These are phyloP conservation scores for Periglandula ipomoeae DNA, from an alignment of 2,329 filamentous ascomycete genomes.

Conservation along the genomic window DNA sequence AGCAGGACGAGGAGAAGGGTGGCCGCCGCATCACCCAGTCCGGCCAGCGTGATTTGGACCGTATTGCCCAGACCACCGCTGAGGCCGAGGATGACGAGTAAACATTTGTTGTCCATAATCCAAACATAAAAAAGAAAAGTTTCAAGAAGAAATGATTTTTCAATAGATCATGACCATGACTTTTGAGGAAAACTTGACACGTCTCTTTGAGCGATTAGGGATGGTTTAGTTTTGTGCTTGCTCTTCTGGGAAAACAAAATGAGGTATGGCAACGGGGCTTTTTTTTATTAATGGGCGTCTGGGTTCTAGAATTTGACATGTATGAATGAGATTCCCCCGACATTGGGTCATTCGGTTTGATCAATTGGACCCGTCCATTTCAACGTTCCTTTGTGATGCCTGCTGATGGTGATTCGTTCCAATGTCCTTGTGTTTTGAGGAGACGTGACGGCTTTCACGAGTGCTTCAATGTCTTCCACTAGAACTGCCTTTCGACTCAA, in stretches of 20 bases:
- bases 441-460: too few species aligned
- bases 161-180: neutral
- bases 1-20: slow-evolving; percentile 97
- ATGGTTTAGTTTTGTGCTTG: neutral
- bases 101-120: slow-evolving; percentile 17
- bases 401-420: too few species aligned
- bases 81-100: slow-evolving; percentile 64
- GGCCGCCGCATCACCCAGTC: slow-evolving; percentile 96
- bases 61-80: slow-evolving; percentile 73
- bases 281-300: slow-evolving; percentile 24
- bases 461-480: neutral
- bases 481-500: too few species aligned
- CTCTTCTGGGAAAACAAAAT: neutral
- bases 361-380: slow-evolving; percentile 22
- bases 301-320: slow-evolving; percentile 30
- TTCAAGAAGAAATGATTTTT: neutral
- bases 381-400: neutral
- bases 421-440: neutral
- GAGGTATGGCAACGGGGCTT: slow-evolving; percentile 9
- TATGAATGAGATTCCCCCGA: slow-evolving; percentile 31
- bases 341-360: slow-evolving; percentile 27
- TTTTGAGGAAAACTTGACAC: neutral
- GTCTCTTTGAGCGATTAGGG: neutral
- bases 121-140: neutral
- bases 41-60: slow-evolving; percentile 98